phyloP scores from a whole-genome alignment of 306 rosid genomes.

The Cucurbita ficifolia region DNA sequence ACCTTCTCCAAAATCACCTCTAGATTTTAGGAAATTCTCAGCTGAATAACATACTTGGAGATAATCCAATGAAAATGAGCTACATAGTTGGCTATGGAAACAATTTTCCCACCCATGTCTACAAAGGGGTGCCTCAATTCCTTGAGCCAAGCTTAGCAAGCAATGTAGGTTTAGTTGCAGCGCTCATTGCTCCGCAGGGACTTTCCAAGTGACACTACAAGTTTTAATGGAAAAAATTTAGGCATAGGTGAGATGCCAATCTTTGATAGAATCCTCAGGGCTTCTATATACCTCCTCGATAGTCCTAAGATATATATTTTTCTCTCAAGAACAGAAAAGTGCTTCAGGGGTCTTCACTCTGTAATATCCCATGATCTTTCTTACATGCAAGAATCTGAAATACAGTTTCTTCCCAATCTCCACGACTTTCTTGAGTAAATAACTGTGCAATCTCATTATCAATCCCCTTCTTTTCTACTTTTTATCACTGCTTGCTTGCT shows the following conservation, averaged over 20 bases:
- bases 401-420: neutral
- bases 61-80: conserved; percentile 68
- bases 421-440: neutral
- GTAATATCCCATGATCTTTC: neutral
- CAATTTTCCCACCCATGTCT: conserved; percentile 48
- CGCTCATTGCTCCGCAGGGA: conserved; percentile 56
- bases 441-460: neutral
- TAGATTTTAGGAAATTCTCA: conserved; percentile 6
- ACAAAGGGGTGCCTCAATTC: conserved; percentile 76
- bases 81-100: conserved; percentile 61
- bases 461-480: neutral
- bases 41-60: conserved; percentile 67
- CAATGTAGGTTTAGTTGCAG: conserved; percentile 83
- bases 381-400: neutral
- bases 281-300: conserved; percentile 1
- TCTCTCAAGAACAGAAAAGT: neutral
- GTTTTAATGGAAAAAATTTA: conserved; percentile 18
- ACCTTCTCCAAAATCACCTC: neutral
- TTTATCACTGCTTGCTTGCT: neutral
- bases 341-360: neutral
- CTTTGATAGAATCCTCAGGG: conserved; percentile 14
- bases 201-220: conserved; percentile 20
- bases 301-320: neutral
- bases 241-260: conserved; percentile 44
- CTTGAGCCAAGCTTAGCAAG: conserved; percentile 61